These are phyloP conservation scores for Tetrapisispora fleetii DNA, from an alignment of 805 yeast genomes.

Conservation along the genomic window DNA sequence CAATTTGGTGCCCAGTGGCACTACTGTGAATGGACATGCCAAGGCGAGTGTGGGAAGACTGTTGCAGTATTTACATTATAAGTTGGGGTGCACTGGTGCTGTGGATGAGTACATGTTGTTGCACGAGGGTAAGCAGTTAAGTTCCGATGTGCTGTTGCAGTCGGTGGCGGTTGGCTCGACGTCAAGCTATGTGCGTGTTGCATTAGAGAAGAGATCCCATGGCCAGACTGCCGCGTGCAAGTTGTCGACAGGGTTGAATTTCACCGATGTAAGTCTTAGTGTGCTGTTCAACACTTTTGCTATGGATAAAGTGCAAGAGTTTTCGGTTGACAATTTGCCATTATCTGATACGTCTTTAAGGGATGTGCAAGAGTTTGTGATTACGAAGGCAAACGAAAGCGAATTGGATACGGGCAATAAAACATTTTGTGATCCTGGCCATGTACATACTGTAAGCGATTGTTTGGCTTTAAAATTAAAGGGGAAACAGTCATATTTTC, in stretches of 20 bases:
- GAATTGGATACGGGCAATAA: conserved; percentile 8
- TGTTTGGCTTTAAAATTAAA: conserved; percentile 16
- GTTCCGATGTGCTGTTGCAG: neutral
- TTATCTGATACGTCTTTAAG: conserved; percentile 9
- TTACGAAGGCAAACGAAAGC: conserved; percentile 10
- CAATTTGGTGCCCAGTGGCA: conserved; percentile 6
- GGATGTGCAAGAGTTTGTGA: conserved; percentile 11
- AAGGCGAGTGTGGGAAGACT: conserved; percentile 17
- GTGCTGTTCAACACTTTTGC: conserved; percentile 19
- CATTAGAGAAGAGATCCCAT: conserved; percentile 7
- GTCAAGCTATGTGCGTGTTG: conserved; percentile 7
- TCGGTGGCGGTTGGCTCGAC: neutral
- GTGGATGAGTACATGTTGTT: neutral
- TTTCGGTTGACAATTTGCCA: conserved; percentile 4
- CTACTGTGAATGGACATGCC: conserved; percentile 20
- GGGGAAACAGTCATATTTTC: conserved; percentile 13
- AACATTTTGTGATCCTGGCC: conserved; percentile 10
- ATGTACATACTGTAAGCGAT: conserved; percentile 11
- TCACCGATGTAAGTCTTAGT: conserved; percentile 10
- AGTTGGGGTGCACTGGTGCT: neutral
- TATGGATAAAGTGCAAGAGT: conserved; percentile 7
- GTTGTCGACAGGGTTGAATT: conserved; percentile 3
- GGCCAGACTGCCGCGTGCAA: conserved; percentile 11
- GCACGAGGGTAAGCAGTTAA: conserved; percentile 6
- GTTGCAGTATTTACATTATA: conserved; percentile 21